Conservation (phyloP, 2,329 filamentous ascomycete genomes). For the Trichoderma sp. region DNA sequence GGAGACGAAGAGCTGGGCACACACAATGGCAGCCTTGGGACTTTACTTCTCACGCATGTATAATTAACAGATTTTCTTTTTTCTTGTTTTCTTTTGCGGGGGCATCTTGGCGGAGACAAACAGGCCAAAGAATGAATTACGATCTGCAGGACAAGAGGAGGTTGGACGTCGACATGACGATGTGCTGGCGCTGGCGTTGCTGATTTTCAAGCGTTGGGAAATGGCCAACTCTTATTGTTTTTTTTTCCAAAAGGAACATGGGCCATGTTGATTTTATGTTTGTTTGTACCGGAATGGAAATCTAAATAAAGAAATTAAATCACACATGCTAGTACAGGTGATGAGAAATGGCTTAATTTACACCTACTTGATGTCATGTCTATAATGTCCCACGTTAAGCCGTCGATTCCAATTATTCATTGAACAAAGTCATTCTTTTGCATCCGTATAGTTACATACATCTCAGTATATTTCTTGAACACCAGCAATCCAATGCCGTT, state of each 20-base stretch:
- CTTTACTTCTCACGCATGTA: slow-evolving; percentile 5
- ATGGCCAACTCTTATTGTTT: background rate
- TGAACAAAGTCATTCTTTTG: background rate
- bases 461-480: background rate
- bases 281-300: background rate
- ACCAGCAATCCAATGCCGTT: background rate
- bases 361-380: no score
- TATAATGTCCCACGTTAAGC: no score
- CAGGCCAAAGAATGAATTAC: slow-evolving; percentile 7
- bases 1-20: background rate
- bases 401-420: background rate
- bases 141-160: slow-evolving; percentile 11
- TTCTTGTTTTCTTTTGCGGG: background rate
- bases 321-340: background rate
- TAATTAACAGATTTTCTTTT: slow-evolving; percentile 5
- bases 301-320: slow-evolving; percentile 5
- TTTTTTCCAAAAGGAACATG: background rate
- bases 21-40: background rate
- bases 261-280: slow-evolving; percentile 1
- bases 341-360: no score
- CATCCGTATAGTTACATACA: background rate
- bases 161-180: background rate
- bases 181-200: slow-evolving; percentile 20
- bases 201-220: slow-evolving; percentile 7
- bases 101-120: background rate